These are phyloP conservation scores for Acephala macrosclerotiorum DNA, from an alignment of 2,329 filamentous ascomycete genomes.

Conservation along the genomic window DNA sequence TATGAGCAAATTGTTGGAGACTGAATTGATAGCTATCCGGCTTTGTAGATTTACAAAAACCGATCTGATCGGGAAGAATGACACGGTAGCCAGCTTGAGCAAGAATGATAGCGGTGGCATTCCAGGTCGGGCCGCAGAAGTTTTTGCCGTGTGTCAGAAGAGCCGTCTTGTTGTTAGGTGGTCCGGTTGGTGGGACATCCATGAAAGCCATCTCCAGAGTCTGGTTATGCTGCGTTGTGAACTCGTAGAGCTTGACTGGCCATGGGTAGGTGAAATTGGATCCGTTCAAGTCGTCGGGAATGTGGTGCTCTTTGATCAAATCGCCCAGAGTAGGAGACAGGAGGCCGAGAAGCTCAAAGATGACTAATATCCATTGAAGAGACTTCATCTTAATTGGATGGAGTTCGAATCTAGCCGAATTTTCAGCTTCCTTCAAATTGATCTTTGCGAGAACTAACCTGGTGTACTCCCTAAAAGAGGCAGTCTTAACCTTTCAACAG, in stretches of 20 bases:
- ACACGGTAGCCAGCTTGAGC: conserved; percentile 55
- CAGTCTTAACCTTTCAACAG: too few species aligned
- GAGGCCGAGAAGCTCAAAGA: neutral
- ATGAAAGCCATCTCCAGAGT: conserved; percentile 61
- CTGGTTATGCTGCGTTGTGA: conserved; percentile 54
- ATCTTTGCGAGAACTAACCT: too few species aligned
- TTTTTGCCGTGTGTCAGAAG: conserved; percentile 63
- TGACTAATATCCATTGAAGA: neutral
- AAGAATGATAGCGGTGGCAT: conserved; percentile 51
- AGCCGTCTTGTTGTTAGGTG: conserved; percentile 43
- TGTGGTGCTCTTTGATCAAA: conserved; percentile 5
- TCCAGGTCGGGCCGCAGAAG: conserved; percentile 62
- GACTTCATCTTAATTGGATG: neutral
- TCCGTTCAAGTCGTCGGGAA: conserved; percentile 21
- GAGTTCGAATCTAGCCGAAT: neutral
- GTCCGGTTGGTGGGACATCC: conserved; percentile 52
- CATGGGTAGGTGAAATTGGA: conserved; percentile 56
- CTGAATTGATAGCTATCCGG: conserved; percentile 59
- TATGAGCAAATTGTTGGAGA: conserved; percentile 57
- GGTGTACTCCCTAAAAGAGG: too few species aligned
- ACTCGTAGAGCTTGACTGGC: conserved; percentile 56
- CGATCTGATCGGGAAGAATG: conserved; percentile 60
- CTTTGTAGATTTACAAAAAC: conserved; percentile 65
- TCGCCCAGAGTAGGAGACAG: neutral
- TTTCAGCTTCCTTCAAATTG: too few species aligned